phyloP scores from a whole-genome alignment of 371 early-diverging fungal genomes.

The Rhizopus delemar region DNA sequence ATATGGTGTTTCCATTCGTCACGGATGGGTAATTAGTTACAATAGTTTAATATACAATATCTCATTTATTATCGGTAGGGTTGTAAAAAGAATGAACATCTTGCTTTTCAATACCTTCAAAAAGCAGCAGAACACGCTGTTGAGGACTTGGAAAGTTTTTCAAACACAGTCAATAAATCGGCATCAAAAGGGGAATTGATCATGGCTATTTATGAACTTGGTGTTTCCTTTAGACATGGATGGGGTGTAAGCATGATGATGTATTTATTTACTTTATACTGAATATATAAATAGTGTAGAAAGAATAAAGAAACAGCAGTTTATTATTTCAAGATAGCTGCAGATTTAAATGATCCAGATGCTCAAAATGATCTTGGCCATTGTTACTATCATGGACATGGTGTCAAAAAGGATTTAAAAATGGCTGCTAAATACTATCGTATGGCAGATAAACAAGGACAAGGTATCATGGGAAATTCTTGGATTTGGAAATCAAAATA shows the following conservation, averaged over 20 bases:
- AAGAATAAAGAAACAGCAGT: conserved; percentile 83
- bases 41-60: not conserved
- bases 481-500: conserved; percentile 68
- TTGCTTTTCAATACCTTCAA: conserved; percentile 75
- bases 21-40: conserved; percentile 67
- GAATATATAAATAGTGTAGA: conserved; percentile 27
- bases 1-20: conserved; percentile 80
- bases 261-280: not conserved
- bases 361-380: conserved; percentile 82
- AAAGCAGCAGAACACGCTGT: conserved; percentile 77
- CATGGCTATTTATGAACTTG: conserved; percentile 86
- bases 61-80: conserved; percentile 46
- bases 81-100: conserved; percentile 61
- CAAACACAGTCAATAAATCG: conserved; percentile 22
- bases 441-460: conserved; percentile 79
- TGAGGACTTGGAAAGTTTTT: conserved; percentile 40
- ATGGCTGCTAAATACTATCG: conserved; percentile 84
- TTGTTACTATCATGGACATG: conserved; percentile 76
- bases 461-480: conserved; percentile 79
- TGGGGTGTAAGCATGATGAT: conserved; percentile 74
- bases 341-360: conserved; percentile 81
- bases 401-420: conserved; percentile 75
- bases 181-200: conserved; percentile 64
- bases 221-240: conserved; percentile 83
- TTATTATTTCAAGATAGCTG: conserved; percentile 88